phyloP scores from a whole-genome alignment of 495 filamentous ascomycete genomes.

The Cetradonia linearis region DNA sequence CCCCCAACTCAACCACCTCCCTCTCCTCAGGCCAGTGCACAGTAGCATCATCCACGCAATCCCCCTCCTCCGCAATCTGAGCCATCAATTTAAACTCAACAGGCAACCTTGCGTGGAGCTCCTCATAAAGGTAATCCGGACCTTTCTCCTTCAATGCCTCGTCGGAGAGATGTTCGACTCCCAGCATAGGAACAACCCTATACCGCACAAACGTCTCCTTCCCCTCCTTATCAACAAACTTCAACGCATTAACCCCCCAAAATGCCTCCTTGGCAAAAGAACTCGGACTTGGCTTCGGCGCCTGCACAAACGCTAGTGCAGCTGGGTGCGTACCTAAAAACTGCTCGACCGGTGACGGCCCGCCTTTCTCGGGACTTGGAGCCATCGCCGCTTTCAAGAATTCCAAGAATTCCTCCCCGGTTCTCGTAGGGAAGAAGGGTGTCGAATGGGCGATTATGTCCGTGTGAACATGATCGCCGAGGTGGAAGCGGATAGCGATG shows the following conservation, averaged over 20 bases:
- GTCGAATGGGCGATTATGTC: slow-evolving; percentile 46
- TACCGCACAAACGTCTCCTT: slow-evolving; percentile 39
- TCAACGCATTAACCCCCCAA: slow-evolving; percentile 42
- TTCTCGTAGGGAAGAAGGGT: slow-evolving; percentile 39
- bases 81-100: slow-evolving; percentile 38
- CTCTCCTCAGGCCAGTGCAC: slow-evolving; percentile 42
- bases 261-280: slow-evolving; percentile 39
- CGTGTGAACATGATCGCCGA: slow-evolving; percentile 40
- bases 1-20: slow-evolving; percentile 40
- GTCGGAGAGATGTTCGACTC: slow-evolving; percentile 30
- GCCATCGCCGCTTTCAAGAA: slow-evolving; percentile 35
- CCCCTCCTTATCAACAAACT: slow-evolving; percentile 34
- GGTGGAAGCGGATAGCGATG: slow-evolving; percentile 40
- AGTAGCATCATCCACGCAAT: slow-evolving; percentile 40
- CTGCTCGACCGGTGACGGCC: slow-evolving; percentile 27
- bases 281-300: slow-evolving; percentile 38
- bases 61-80: slow-evolving; percentile 41
- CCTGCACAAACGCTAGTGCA: slow-evolving; percentile 36
- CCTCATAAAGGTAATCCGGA: slow-evolving; percentile 36
- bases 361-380: neutral
- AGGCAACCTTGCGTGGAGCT: slow-evolving; percentile 28
- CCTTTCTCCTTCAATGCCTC: slow-evolving; percentile 28
- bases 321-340: slow-evolving; percentile 37
- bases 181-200: slow-evolving; percentile 33
- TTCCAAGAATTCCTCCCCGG: slow-evolving; percentile 39